phyloP scores from a whole-genome alignment of 2,329 filamentous ascomycete species.

The Pseudofabraea citricarpa region DNA sequence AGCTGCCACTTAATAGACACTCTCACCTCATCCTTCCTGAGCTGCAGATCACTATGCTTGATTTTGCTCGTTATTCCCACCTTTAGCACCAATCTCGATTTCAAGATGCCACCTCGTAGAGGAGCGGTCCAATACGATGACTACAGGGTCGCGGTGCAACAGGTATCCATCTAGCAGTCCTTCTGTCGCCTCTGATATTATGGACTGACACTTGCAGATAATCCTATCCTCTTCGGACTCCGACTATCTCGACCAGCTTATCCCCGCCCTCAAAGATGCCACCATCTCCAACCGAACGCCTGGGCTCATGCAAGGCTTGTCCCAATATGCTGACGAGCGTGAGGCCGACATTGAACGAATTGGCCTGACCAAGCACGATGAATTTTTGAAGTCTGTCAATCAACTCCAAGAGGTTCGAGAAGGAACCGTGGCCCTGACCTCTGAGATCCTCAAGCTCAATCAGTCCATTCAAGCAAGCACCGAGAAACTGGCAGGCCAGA shows the following conservation, averaged over 20 bases:
- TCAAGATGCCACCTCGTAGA: no score
- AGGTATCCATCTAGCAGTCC: constrained; percentile 15
- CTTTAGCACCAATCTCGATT: no score
- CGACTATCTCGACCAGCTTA: constrained; percentile 93
- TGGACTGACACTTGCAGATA: constrained; percentile 62
- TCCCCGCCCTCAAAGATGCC: constrained; percentile 90
- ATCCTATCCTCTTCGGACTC: constrained; percentile 86
- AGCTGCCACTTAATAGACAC: no score
- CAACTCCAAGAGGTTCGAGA: constrained; percentile 89
- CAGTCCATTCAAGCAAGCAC: constrained; percentile 94
- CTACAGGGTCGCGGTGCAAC: constrained; percentile 25
- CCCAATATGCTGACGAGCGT: constrained; percentile 77
- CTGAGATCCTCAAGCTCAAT: constrained; percentile 87
- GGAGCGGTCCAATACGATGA: constrained; percentile 25
- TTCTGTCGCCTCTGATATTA: not conserved
- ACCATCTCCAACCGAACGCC: constrained; percentile 67
- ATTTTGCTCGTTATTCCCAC: no score
- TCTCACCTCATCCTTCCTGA: no score
- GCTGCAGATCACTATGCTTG: no score
- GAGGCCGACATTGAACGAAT: constrained; percentile 92
- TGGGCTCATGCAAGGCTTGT: constrained; percentile 71
- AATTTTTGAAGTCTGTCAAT: constrained; percentile 90
- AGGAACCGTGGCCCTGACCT: constrained; percentile 81
- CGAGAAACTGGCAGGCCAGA: constrained; percentile 89
- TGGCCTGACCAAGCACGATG: constrained; percentile 92